These are phyloP conservation scores for Malassezia cuniculi DNA, from an alignment of 1,284 basidiomycete genomes.

Conservation along the genomic window DNA sequence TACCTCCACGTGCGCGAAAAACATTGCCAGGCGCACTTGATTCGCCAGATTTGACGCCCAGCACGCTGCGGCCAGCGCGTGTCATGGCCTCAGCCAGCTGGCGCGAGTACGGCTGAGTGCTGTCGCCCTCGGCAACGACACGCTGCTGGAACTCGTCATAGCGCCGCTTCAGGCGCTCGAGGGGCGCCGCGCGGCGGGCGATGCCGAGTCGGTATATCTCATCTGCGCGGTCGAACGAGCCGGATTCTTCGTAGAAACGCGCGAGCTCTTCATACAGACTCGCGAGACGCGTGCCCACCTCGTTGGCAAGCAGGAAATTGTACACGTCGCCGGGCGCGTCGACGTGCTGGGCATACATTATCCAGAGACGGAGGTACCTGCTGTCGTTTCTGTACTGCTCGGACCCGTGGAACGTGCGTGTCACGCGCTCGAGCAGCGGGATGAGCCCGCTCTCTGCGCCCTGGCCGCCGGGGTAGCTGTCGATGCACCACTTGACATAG, in stretches of 20 bases:
- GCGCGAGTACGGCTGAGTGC: slow-evolving; percentile 16
- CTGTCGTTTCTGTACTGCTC: slow-evolving; percentile 68
- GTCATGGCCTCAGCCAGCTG: slow-evolving; percentile 34
- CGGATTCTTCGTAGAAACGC: slow-evolving; percentile 57
- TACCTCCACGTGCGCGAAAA: slow-evolving; percentile 7
- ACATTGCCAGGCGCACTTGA: slow-evolving; percentile 11
- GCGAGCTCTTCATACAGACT: slow-evolving; percentile 78
- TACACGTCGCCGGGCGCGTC: slow-evolving; percentile 37
- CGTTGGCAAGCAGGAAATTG: slow-evolving; percentile 60
- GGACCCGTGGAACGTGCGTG: slow-evolving; percentile 65
- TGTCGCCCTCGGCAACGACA: slow-evolving; percentile 17
- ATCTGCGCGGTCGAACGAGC: slow-evolving; percentile 55
- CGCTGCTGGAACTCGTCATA: slow-evolving; percentile 69
- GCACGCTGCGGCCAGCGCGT: slow-evolving; percentile 31
- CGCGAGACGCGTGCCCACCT: slow-evolving; percentile 65
- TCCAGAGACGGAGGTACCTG: slow-evolving; percentile 79
- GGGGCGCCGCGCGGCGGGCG: slow-evolving; percentile 62
- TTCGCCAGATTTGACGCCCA: slow-evolving; percentile 21
- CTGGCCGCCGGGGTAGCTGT: slow-evolving; percentile 54
- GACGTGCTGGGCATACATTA: slow-evolving; percentile 52
- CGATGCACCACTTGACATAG: slow-evolving; percentile 59
- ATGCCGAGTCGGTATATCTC: slow-evolving; percentile 72
- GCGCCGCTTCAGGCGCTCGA: slow-evolving; percentile 69
- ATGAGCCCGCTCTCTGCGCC: slow-evolving; percentile 53
- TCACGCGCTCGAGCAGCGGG: slow-evolving; percentile 62